Conservation (phyloP, 352 stramenopile genomes). For the Pythium apleroticum region DNA sequence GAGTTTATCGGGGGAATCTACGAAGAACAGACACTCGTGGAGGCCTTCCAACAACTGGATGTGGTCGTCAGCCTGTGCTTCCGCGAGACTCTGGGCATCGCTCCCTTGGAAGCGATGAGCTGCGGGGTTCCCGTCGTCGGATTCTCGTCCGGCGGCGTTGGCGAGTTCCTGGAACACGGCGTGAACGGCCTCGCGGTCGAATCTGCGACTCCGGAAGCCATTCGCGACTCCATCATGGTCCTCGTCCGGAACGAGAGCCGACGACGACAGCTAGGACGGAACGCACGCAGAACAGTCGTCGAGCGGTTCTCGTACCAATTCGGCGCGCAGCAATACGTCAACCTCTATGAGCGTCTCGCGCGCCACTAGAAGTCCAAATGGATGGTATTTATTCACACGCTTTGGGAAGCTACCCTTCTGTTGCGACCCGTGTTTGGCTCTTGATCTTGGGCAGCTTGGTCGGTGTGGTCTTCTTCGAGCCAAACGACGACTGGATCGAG, state of each 20-base stretch:
- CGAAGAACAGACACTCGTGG: conserved; percentile 32
- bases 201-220: conserved; percentile 31
- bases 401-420: conserved; percentile 27
- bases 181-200: conserved; percentile 44
- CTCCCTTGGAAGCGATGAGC: conserved; percentile 61
- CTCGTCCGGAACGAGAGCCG: conserved; percentile 28
- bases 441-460: conserved; percentile 24
- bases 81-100: conserved; percentile 51
- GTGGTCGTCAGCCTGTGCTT: conserved; percentile 46
- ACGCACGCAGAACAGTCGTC: conserved; percentile 40
- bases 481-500: conserved; percentile 40
- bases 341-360: conserved; percentile 40
- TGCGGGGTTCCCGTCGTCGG: conserved; percentile 47
- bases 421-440: conserved; percentile 27
- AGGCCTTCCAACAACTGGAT: conserved; percentile 38
- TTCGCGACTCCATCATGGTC: conserved; percentile 33
- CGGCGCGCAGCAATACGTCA: conserved; percentile 34
- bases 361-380: neutral
- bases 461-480: conserved; percentile 32
- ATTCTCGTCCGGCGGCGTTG: conserved; percentile 42
- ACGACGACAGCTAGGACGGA: conserved; percentile 29
- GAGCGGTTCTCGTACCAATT: conserved; percentile 33
- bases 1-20: conserved; percentile 54
- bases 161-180: conserved; percentile 46
- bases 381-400: conserved; percentile 3